Percentiles rank a stretch among this genome's conserved stretches.
phyloP scores from a whole-genome alignment of 441 rosid species.

The Populus tomentosa region DNA sequence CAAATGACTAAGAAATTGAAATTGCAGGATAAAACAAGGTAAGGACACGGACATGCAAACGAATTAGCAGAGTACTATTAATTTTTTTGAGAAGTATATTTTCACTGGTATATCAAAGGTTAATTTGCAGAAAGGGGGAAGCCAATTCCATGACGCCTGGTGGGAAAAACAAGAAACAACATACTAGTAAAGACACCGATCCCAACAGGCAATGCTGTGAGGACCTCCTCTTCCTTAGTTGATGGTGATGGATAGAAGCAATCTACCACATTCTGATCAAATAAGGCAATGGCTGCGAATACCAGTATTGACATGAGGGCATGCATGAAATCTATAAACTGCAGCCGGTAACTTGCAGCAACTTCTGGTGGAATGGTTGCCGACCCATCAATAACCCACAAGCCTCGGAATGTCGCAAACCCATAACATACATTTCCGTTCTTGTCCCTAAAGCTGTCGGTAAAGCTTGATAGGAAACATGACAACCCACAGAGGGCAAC shows the following conservation, averaged over 20 bases:
- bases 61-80: background rate
- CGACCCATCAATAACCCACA: conserved; percentile 79
- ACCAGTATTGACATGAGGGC: conserved; percentile 65
- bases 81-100: background rate
- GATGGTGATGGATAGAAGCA: conserved; percentile 80
- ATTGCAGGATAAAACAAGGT: background rate
- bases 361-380: conserved; percentile 45
- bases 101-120: conserved; percentile 3
- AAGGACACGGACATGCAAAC: background rate
- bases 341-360: conserved; percentile 41
- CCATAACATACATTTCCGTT: conserved; percentile 65
- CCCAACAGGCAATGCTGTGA: conserved; percentile 65
- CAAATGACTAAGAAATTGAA: background rate
- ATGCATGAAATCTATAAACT: conserved; percentile 64
- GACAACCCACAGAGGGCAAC: conserved; percentile 62
- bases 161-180: conserved; percentile 76
- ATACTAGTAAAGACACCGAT: conserved; percentile 65
- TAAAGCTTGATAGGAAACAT: conserved; percentile 63
- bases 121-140: conserved; percentile 52
- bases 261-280: conserved; percentile 61
- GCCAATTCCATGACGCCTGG: conserved; percentile 88
- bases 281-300: conserved; percentile 59
- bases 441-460: conserved; percentile 64
- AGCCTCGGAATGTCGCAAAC: conserved; percentile 51
- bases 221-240: conserved; percentile 45